Conservation (phyloP, 305 asterid genomes). For the Salvia sclarea region DNA sequence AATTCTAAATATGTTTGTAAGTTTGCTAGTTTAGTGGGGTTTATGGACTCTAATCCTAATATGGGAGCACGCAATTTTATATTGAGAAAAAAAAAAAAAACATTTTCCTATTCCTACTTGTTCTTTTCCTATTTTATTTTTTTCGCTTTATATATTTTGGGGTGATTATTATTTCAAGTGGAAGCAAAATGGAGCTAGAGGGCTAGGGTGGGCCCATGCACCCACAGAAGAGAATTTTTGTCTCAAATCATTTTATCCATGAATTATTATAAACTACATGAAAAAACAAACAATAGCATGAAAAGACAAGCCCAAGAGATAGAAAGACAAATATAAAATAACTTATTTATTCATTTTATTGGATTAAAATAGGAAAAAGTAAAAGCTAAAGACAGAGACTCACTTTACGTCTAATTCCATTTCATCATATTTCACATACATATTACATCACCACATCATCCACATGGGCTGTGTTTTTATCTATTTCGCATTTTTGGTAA, state of each 20-base stretch:
- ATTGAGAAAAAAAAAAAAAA: not conserved
- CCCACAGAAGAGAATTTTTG: constrained; percentile 35
- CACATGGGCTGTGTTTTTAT: constrained; percentile 32
- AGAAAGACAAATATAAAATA: constrained; percentile 47
- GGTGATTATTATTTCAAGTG: constrained; percentile 7
- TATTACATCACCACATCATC: constrained; percentile 19
- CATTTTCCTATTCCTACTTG: too few species aligned
- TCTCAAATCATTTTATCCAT: constrained; percentile 34
- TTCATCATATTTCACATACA: constrained; percentile 23
- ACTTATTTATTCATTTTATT: constrained; percentile 30
- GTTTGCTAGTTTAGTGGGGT: not conserved
- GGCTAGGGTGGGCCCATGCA: constrained; percentile 21
- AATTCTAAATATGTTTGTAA: too few species aligned
- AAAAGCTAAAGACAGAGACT: constrained; percentile 52
- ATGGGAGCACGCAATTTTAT: not conserved
- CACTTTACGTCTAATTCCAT: constrained; percentile 48
- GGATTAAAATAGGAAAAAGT: constrained; percentile 29
- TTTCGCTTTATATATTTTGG: not conserved
- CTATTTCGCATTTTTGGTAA: not conserved
- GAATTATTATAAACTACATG: constrained; percentile 22
- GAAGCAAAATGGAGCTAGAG: constrained; percentile 25
- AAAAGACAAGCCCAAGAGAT: constrained; percentile 48
- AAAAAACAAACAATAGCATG: constrained; percentile 38
- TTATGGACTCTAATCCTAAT: not conserved
- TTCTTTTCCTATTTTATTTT: not conserved